Percentiles rank a stretch among this genome's conserved stretches.
These are phyloP conservation scores for Citrus australasica DNA, from an alignment of 345 rosid genomes.

Conservation along the genomic window DNA sequence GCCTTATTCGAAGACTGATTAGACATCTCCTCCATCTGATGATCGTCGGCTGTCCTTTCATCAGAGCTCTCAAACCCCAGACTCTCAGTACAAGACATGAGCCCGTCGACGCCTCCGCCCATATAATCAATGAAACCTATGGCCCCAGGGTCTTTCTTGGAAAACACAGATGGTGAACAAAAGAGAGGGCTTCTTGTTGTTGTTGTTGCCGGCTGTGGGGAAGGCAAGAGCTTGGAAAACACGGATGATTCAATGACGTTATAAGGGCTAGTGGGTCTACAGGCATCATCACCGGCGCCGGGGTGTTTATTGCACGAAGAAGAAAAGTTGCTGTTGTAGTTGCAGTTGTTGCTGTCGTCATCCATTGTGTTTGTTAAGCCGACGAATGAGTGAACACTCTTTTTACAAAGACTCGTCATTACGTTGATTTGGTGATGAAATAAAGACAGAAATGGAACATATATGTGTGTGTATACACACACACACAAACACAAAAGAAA, in stretches of 20 bases:
- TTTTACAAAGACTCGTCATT: constrained; percentile 53
- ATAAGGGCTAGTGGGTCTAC: background rate
- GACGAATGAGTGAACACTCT: constrained; percentile 45
- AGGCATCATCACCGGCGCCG: too few species aligned
- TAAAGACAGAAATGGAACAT: background rate
- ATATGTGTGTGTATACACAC: background rate
- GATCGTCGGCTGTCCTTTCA: constrained; percentile 45
- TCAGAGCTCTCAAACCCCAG: constrained; percentile 85
- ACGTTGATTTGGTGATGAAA: background rate
- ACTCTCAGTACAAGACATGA: constrained; percentile 81
- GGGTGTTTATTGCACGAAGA: background rate
- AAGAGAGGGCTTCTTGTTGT: too few species aligned
- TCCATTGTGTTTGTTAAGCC: constrained; percentile 7
- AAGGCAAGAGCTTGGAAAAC: background rate
- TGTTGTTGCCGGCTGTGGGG: background rate
- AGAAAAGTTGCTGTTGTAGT: background rate
- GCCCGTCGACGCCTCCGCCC: constrained; percentile 47
- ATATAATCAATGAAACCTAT: constrained; percentile 42
- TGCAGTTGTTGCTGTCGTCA: too few species aligned
- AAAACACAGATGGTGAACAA: background rate
- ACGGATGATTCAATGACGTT: constrained; percentile 37
- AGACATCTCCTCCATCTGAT: background rate
- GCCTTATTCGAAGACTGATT: background rate
- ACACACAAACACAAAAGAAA: too few species aligned
- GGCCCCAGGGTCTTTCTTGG: constrained; percentile 36